Base-by-base conservation (phyloP, 140 eudicot species). In the Artemisia princeps region DNA sequence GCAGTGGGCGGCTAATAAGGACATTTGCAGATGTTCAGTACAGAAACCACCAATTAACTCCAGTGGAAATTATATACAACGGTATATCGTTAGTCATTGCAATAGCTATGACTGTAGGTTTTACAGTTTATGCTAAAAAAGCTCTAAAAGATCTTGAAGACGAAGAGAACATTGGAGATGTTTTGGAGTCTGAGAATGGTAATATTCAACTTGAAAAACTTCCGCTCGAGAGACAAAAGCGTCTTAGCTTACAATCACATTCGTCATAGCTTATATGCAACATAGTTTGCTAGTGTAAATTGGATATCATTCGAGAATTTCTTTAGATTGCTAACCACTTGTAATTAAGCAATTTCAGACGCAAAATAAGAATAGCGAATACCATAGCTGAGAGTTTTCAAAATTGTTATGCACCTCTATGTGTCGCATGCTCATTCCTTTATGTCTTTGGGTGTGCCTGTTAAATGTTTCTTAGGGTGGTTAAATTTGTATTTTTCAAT, bases 1-100 rank as follows among this genome's bases (percentile, higher is more conserved):
- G 10, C 91, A 91, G 97, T 76, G 97, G 97, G 69, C 79, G 97
- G 69, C 61, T 91, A 71, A 83, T 91, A 65, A 82, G 88, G 69
- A 91, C 96, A 64, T 81, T 84, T 53, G 97, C 97, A 49, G 97
- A 87, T 26, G 96, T 91, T 48, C 81, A 91, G 69, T 91, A 87
- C 79, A 82, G 95, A 61, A 83, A 85, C 69, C 87, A 87, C 80
- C 87, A 40, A 10, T 52, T 91, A 55, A 87, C 97, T 73, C 71
- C 62, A 9, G 86, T 91, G 61, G 97, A 91, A 66, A 91, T 91
- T 54, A 56, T 87, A 72, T 91, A 91, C 91, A 87, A 91, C 62
- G 76, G 75, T 10, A 80, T 90, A 51, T 90, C 97, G 72, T 83
- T 90, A 45, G 76, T 90, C 14, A 71, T 87, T 46, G 91, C 96